Base-by-base conservation (phyloP, 2,329 filamentous ascomycete species). In the Beauveria caledonica region DNA sequence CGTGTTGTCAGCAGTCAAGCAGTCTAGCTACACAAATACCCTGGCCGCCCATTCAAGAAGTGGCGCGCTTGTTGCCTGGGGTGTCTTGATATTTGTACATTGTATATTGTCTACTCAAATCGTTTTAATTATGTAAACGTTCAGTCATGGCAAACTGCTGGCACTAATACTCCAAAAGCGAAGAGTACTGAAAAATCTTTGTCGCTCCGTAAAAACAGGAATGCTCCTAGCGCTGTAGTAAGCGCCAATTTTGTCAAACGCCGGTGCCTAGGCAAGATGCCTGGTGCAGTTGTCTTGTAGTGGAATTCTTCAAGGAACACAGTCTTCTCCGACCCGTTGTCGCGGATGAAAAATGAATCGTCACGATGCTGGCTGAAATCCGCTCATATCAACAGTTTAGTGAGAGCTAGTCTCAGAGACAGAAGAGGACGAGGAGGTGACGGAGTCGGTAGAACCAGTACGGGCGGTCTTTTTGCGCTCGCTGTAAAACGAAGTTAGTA, bases 391-490 rank as follows among this genome's bases (percentile, higher is more conserved):
- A 9, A 9, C 23, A 39, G 15, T 33, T 51, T 56, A 60, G 33
- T 45, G 59, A n/a, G 59, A 55, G 45, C 45, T 48, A 44, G n/a
- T 50, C n/a, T 50, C 52, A 21, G 59, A 60, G 33, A 36, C 51
- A 29, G 59, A 60, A 25, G 73, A 73, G 23, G 71, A 62, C 54
- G 60, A 68, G 33, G 71, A 73, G 21, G 71, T 62, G 55, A 60
- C 68, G 33, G 71, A 76, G 64, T 71, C 73, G 60, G 69, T 66
- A 27, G 74, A 74, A 65, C 69, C 69, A 63, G 68, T 68, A 60
- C 73, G 73, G 40, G 66, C 21, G 50, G 73, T 68, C 73, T 76
- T 77, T 57, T 60, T 62, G 60, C 75, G 74, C 73, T 78, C 74
- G 59, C 76, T 78, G 60, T 8, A 45, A 48, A 11, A 33, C 25